These are phyloP conservation scores for Geranium brycei DNA, from an alignment of 345 rosid genomes.

Conservation along the genomic window DNA sequence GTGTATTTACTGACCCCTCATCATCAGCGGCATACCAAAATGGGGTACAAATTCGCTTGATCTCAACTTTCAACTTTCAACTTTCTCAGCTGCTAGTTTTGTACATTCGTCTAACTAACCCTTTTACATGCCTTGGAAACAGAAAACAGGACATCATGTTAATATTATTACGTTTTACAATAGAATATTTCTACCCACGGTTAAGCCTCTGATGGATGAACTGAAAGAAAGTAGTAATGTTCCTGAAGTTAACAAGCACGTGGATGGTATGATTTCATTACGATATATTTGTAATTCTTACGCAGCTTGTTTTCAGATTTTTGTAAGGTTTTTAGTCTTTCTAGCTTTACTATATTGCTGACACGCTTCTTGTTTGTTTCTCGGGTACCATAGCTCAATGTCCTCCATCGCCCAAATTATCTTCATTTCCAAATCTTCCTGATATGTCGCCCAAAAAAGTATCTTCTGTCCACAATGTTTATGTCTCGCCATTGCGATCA, in stretches of 20 bases:
- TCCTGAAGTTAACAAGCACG: slow-evolving; percentile 42
- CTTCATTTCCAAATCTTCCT: slow-evolving; percentile 5
- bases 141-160: slow-evolving; percentile 73
- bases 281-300: not conserved
- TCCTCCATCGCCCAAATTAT: slow-evolving; percentile 6
- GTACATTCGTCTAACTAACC: slow-evolving; percentile 8
- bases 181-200: slow-evolving; percentile 69
- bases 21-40: slow-evolving; percentile 28
- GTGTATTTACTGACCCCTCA: slow-evolving; percentile 64
- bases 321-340: too few species aligned
- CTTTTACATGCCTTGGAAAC: slow-evolving; percentile 20
- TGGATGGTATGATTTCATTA: slow-evolving; percentile 35
- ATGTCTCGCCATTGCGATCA: slow-evolving; percentile 35
- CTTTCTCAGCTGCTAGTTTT: too few species aligned
- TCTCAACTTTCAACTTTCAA: not conserved
- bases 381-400: slow-evolving; percentile 2
- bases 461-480: slow-evolving; percentile 6
- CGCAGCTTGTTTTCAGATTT: not conserved
- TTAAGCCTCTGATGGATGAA: slow-evolving; percentile 74
- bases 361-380: not conserved
- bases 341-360: not conserved
- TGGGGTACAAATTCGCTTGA: slow-evolving; percentile 25
- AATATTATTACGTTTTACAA: slow-evolving; percentile 90
- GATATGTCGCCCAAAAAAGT: slow-evolving; percentile 9
- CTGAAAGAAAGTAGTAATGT: slow-evolving; percentile 27